phyloP scores from a whole-genome alignment of 1,284 basidiomycete species.

The Ustilago esculenta region DNA sequence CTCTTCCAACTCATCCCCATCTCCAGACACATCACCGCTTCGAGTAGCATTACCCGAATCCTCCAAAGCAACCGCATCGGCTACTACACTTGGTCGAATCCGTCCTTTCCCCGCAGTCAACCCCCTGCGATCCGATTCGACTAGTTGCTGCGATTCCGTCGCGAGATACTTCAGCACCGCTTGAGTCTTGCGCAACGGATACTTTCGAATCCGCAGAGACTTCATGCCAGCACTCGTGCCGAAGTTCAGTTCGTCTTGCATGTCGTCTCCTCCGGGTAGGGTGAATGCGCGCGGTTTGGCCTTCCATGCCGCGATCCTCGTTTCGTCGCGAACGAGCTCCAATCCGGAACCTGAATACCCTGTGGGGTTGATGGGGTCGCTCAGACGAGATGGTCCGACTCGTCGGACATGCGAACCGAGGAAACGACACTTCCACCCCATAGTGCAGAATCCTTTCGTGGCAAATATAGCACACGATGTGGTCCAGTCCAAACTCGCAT shows the following conservation, averaged over 20 bases:
- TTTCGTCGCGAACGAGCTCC: conserved; percentile 71
- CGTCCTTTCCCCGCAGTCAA: conserved; percentile 35
- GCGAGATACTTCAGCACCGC: conserved; percentile 48
- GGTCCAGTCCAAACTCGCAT: conserved; percentile 72
- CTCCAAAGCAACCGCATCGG: conserved; percentile 9
- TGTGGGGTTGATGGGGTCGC: background rate
- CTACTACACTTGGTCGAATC: conserved; percentile 12
- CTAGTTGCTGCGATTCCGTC: conserved; percentile 40
- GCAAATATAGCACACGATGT: conserved; percentile 77
- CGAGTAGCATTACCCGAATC: conserved; percentile 70
- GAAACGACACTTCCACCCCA: conserved; percentile 90
- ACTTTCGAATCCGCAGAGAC: conserved; percentile 45
- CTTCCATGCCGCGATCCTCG: conserved; percentile 69
- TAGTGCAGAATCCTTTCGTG: conserved; percentile 81
- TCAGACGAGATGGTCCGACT: conserved; percentile 35
- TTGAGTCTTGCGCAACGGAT: conserved; percentile 49
- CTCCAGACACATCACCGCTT: conserved; percentile 68
- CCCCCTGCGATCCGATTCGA: conserved; percentile 17
- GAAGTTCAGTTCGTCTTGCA: conserved; percentile 80
- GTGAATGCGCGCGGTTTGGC: conserved; percentile 25
- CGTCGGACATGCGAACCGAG: conserved; percentile 76
- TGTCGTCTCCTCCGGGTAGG: conserved; percentile 69
- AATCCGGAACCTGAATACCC: conserved; percentile 55
- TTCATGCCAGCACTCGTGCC: conserved; percentile 68
- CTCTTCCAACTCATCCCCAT: conserved; percentile 53